These are phyloP conservation scores for Botrytis medusae DNA, from an alignment of 2,329 filamentous ascomycete genomes.

Conservation along the genomic window DNA sequence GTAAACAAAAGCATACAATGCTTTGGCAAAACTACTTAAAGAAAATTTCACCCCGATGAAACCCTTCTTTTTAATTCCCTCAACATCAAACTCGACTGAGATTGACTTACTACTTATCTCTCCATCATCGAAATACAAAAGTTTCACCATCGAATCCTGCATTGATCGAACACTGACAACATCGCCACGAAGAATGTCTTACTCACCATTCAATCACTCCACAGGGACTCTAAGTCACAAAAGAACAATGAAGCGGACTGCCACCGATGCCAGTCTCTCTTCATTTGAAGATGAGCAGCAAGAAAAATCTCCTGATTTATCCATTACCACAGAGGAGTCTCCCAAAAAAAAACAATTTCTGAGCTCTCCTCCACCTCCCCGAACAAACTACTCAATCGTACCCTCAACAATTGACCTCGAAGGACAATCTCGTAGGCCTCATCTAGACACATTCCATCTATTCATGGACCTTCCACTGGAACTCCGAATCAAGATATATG, in stretches of 20 bases:
- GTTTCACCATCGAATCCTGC: background rate
- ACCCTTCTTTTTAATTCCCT: too few relatives aligned
- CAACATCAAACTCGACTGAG: background rate
- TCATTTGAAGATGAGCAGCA: background rate
- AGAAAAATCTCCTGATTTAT: background rate
- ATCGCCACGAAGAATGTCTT: background rate
- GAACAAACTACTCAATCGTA: background rate
- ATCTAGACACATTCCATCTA: background rate
- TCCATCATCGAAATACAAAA: background rate
- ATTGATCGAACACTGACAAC: background rate
- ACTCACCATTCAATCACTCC: background rate
- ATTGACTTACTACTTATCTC: background rate
- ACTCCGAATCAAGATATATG: background rate
- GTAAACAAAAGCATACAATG: background rate
- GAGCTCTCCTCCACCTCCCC: background rate
- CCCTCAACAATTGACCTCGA: background rate
- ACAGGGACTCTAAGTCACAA: background rate
- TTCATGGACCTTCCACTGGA: background rate
- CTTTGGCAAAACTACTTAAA: background rate
- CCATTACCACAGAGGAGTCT: too few relatives aligned
- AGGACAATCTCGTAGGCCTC: background rate
- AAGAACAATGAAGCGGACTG: background rate
- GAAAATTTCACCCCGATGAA: background rate
- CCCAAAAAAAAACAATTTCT: background rate
- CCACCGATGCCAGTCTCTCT: fast-evolving